These are phyloP conservation scores for Dichomitus squalens DNA, from an alignment of 1,284 basidiomycete species.

Conservation along the genomic window DNA sequence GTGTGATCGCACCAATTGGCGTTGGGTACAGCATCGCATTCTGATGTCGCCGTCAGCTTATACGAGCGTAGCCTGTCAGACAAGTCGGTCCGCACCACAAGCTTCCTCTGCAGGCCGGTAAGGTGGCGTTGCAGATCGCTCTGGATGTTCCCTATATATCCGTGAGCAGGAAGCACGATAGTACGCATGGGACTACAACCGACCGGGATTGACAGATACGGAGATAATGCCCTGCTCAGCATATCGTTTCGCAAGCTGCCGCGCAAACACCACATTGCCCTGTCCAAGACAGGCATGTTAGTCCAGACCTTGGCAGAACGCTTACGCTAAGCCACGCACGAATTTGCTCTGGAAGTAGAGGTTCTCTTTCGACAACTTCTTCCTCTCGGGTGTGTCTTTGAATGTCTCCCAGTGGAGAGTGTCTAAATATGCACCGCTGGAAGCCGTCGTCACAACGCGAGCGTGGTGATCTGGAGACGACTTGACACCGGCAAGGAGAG, in stretches of 20 bases:
- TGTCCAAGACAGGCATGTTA: conserved; percentile 5
- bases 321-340: not conserved
- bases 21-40: conserved; percentile 18
- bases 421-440: conserved; percentile 33
- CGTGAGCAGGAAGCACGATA: not conserved
- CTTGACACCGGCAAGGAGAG: conserved; percentile 36
- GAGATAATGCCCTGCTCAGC: conserved; percentile 39
- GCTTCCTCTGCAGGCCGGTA: not conserved
- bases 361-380: conserved; percentile 25
- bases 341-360: conserved; percentile 48
- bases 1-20: conserved; percentile 27
- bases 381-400: conserved; percentile 32
- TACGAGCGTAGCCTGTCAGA: not conserved
- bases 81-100: too few species aligned
- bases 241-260: conserved; percentile 34
- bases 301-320: not conserved
- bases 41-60: not conserved
- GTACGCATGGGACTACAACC: not conserved
- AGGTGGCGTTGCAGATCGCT: conserved; percentile 19
- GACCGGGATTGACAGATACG: conserved; percentile 43
- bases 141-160: conserved; percentile 17
- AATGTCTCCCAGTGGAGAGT: too few species aligned
- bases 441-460: conserved; percentile 46
- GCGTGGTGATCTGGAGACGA: conserved; percentile 37
- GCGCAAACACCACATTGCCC: conserved; percentile 42